A percentile compares a stretch with the other conserved stretches of the same genome.
Evolutionary conservation across 2,329 filamentous ascomycete genomes (phyloP).

Genomic region (Xylaria sp.): DNA sequence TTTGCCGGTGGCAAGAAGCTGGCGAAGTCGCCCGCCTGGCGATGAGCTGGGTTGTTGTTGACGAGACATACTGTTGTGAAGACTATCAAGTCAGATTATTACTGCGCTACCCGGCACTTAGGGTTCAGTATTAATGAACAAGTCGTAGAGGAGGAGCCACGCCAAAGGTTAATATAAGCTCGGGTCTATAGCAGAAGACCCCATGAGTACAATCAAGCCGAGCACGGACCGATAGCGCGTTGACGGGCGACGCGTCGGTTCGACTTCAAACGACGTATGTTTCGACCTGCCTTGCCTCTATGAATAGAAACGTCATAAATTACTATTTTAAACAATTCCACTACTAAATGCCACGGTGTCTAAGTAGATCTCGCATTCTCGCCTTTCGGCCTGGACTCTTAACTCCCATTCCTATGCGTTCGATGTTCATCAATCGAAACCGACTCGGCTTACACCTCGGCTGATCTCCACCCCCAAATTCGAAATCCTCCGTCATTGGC

Average conservation of each 20-base stretch:
- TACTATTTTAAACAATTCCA: not conserved
- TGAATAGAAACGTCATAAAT: not conserved
- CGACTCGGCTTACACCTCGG: not conserved
- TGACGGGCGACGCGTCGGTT: not conserved
- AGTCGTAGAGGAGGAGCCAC: not conserved
- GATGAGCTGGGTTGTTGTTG: conserved; percentile 8
- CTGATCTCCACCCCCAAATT: not conserved
- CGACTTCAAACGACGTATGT: not conserved
- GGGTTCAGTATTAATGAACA: not conserved
- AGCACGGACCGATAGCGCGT: conserved; percentile 4
- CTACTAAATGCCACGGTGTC: not conserved
- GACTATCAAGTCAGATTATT: not conserved
- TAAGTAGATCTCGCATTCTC: not conserved
- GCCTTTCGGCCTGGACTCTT: not conserved
- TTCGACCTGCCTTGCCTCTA: not conserved
- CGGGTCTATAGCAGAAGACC: not conserved
- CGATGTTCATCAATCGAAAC: not conserved
- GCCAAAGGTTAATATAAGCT: not conserved
- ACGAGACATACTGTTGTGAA: conserved; percentile 3
- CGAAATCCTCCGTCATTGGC: not conserved
- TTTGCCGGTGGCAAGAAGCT: conserved; percentile 50
- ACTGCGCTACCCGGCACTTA: not conserved
- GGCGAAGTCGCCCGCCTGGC: conserved; percentile 51
- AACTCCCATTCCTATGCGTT: not conserved
- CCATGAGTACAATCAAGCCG: conserved; percentile 3